A percentile compares a stretch with the other conserved stretches of the same genome.
phyloP scores from a whole-genome alignment of 2,329 filamentous ascomycete species.

The Colletotrichum acutatum region DNA sequence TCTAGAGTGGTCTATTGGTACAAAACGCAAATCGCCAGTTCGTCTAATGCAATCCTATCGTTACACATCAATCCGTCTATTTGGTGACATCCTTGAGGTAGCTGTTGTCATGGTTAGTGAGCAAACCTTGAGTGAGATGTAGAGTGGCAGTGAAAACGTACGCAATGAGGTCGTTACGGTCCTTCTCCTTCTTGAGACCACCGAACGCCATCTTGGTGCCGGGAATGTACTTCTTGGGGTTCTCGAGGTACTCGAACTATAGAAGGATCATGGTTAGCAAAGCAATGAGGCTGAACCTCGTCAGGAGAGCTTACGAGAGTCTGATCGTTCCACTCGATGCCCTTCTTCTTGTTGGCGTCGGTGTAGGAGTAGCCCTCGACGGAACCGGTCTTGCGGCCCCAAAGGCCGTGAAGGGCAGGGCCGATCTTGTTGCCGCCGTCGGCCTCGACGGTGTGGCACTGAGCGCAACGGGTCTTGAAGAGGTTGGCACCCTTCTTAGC shows the following conservation, averaged over 20 bases:
- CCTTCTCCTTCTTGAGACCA: constrained; percentile 99
- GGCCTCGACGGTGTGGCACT: constrained; percentile 96
- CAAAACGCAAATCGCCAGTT: constrained; percentile 39
- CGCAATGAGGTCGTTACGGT: constrained; percentile 98
- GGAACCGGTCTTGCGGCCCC: constrained; percentile 93
- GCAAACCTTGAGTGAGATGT: neutral
- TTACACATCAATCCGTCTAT: constrained; percentile 59
- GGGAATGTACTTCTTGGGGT: constrained; percentile 99
- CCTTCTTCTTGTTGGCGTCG: constrained; percentile 99
- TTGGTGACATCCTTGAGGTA: constrained; percentile 77
- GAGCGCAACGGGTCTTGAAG: constrained; percentile 98
- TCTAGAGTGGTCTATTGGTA: constrained; percentile 44
- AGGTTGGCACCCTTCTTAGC: constrained; percentile 96
- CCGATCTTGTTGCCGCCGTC: constrained; percentile 98
- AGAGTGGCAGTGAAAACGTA: constrained; percentile 60
- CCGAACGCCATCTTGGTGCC: constrained; percentile 99
- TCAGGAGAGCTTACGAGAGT: constrained; percentile 73
- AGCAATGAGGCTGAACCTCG: neutral
- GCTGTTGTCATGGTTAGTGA: constrained; percentile 52
- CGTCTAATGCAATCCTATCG: constrained; percentile 43
- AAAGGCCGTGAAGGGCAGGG: constrained; percentile 95
- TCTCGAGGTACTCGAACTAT: constrained; percentile 98
- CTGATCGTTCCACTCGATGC: constrained; percentile 85
- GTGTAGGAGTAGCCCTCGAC: constrained; percentile 97
- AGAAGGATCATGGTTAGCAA: constrained; percentile 32